These are phyloP conservation scores for Austroboletus niveus DNA, from an alignment of 1,284 basidiomycete genomes.

Conservation along the genomic window DNA sequence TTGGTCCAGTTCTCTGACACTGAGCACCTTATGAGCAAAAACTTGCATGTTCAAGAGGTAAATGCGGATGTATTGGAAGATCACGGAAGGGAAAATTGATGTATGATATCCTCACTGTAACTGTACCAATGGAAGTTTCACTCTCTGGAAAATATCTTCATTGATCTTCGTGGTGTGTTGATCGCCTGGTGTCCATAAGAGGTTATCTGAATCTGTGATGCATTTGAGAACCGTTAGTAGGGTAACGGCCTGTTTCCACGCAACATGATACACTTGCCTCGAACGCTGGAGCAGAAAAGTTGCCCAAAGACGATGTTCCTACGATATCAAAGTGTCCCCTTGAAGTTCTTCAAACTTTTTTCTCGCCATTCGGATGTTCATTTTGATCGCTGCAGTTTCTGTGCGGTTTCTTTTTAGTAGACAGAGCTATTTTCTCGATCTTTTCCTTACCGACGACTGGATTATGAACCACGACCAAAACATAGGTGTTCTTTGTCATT, in stretches of 20 bases:
- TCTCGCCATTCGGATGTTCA: conserved; percentile 81
- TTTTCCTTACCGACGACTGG: conserved; percentile 72
- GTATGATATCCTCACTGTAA: conserved; percentile 12
- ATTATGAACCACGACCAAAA: conserved; percentile 87
- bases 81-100: background rate
- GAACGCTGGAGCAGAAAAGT: background rate
- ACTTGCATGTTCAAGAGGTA: conserved; percentile 33
- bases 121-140: conserved; percentile 7
- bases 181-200: background rate
- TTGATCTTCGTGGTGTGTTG: background rate
- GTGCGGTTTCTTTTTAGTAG: conserved; percentile 4
- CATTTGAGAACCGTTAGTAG: background rate
- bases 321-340: conserved; percentile 45
- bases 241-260: background rate
- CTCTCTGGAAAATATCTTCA: background rate
- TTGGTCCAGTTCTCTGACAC: conserved; percentile 55
- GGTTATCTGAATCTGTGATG: background rate
- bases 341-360: conserved; percentile 83
- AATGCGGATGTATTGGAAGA: conserved; percentile 50
- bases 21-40: conserved; percentile 44
- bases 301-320: conserved; percentile 2
- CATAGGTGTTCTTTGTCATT: conserved; percentile 92
- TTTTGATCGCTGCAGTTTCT: conserved; percentile 82
- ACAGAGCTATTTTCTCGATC: background rate
- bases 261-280: conserved; percentile 1